Evolutionary conservation across 2,329 filamentous ascomycete species (phyloP), one percentile per base, ranked within the genome.

Genomic region (Claviceps purpurea): DNA sequence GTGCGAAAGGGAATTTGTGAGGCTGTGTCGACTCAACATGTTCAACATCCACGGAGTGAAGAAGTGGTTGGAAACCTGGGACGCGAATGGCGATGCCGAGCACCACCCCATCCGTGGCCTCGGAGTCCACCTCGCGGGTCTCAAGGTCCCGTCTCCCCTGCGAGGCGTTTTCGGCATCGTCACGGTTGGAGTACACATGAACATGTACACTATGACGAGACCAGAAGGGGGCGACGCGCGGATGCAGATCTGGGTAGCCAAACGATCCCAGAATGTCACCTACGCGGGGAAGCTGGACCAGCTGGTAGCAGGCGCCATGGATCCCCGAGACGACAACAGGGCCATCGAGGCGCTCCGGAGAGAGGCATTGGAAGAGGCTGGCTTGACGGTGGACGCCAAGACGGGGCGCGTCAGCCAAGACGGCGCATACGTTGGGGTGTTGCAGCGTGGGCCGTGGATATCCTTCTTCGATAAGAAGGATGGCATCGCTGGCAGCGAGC

Each of bases 171-270:
- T 70, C 30, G 67, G 67, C 5, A 59, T 68, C 38, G 56, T 66
- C 37, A 70, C 67, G 2, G 61, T 64, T 4, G 67, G 67, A 7
- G 63, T 66, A 2, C 67, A 70, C 52, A 60, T 70, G 55, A 70
- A 66, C 54, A 62, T 66, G 46, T 70, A 63, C 56, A 64, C 62
- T 37, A 52, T 59, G 44, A 61, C 57, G 44, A 47, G 51, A 11
- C 30, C 10, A n/a, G 51, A 52, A 26, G 56, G 54, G n/a, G 58
- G 60, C 22, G 37, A 46, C 54, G 51, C 38, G 56, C 58, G 40
- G 38, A 55, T 55, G 52, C 61, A 60, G 38, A 61, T 68, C 41
- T 69, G 67, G 66, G 63, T 69, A 40, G 60, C 66, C 22, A 59
- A 59, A 49, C 61, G 67, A 4, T 62, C 64, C 6, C 52, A 55